These are phyloP conservation scores for Dioscorea cayenensis DNA, from an alignment of 116 monocot genomes.

Conservation along the genomic window DNA sequence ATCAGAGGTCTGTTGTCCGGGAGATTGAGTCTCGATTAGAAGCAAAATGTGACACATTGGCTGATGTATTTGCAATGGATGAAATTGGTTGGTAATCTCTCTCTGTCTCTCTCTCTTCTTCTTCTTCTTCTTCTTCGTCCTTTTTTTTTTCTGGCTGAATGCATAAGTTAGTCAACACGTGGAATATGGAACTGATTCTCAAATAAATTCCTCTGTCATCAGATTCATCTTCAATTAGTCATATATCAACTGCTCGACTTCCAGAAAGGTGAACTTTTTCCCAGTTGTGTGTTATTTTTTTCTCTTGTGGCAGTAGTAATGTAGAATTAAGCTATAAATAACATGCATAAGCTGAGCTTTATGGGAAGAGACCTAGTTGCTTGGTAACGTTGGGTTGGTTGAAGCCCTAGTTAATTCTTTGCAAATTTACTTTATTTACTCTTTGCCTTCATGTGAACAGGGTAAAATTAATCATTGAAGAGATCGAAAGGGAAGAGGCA, in stretches of 20 bases:
- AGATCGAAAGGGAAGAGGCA: constrained; percentile 86
- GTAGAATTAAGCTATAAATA: neutral
- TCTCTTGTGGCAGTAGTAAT: neutral
- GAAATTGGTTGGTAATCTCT: constrained; percentile 44
- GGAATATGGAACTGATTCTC: constrained; percentile 6
- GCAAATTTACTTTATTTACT: neutral
- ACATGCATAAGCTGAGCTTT: no score
- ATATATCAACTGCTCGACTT: constrained; percentile 71
- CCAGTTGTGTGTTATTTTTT: neutral
- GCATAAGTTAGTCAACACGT: neutral
- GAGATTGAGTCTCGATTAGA: constrained; percentile 81
- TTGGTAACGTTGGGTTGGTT: no score
- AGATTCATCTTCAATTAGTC: constrained; percentile 75
- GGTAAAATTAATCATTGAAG: constrained; percentile 90
- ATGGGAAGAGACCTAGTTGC: no score
- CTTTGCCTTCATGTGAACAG: constrained; percentile 25
- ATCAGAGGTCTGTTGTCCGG: constrained; percentile 59
- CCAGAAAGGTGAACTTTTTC: constrained; percentile 72
- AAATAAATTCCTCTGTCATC: neutral
- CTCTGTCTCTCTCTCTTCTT: no score
- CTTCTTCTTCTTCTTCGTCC: no score
- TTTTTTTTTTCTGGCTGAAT: neutral
- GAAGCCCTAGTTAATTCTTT: neutral
- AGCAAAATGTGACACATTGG: constrained; percentile 78
- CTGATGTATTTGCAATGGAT: constrained; percentile 59